Evolutionary conservation across 139 green algal genomes (phyloP).

Genomic region (Tetradesmus obliquus): DNA sequence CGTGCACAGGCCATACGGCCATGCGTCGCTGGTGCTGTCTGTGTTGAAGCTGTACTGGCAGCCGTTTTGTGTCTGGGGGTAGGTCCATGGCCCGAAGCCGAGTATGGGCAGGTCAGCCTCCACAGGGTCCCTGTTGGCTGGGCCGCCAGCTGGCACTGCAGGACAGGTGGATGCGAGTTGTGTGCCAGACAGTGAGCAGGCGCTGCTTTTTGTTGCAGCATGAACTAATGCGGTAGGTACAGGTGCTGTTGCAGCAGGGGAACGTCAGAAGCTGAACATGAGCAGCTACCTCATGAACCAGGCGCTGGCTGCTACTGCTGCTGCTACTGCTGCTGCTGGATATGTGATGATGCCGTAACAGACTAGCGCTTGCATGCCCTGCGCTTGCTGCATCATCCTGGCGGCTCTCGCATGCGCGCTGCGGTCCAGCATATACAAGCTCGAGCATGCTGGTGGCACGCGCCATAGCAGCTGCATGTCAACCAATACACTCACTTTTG

Average conservation of each 20-base stretch:
- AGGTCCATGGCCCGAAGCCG: constrained; percentile 36
- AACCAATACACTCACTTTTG: background rate
- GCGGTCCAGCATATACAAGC: background rate
- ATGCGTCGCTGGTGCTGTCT: constrained; percentile 33
- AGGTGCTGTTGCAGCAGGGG: background rate
- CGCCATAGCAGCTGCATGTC: background rate
- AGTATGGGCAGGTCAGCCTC: constrained; percentile 6
- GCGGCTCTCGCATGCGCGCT: too few relatives aligned
- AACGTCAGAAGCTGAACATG: background rate
- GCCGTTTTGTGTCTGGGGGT: constrained; percentile 22
- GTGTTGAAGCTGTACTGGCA: constrained; percentile 36
- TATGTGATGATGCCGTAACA: background rate
- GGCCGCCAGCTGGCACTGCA: constrained; percentile 5
- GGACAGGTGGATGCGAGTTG: background rate
- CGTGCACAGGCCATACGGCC: constrained; percentile 35
- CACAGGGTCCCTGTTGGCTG: background rate
- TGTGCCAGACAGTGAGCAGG: background rate
- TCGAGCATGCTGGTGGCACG: background rate
- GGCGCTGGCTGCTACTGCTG: background rate
- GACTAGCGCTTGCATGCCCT: background rate
- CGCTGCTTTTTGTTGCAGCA: too few relatives aligned
- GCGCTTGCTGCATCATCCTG: background rate
- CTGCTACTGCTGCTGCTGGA: background rate
- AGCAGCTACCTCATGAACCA: background rate
- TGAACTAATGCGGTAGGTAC: background rate